Conservation (phyloP, 352 stramenopile species). For the Achlya hypogyna region DNA sequence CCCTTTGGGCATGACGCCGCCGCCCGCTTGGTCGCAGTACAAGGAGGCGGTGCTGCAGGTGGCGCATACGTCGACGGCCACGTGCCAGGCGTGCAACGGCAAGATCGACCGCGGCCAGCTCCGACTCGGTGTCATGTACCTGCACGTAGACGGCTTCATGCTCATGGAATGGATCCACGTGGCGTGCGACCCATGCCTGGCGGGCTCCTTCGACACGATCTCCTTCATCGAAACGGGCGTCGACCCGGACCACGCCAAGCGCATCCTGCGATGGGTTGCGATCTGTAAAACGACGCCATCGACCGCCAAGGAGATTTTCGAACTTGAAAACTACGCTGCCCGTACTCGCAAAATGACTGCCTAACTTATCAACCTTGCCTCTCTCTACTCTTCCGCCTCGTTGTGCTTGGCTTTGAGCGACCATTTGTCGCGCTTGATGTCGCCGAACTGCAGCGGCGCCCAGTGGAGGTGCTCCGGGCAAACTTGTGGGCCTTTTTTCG, state of each 20-base stretch:
- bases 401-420: constrained; percentile 65
- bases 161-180: constrained; percentile 82
- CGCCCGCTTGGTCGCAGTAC: constrained; percentile 55
- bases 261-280: background rate
- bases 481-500: constrained; percentile 64
- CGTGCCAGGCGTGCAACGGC: constrained; percentile 58
- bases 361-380: background rate
- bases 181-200: constrained; percentile 50
- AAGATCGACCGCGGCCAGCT: constrained; percentile 53
- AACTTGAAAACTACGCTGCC: background rate
- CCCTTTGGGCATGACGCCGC: background rate
- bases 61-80: constrained; percentile 62
- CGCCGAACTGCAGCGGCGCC: constrained; percentile 66
- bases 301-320: constrained; percentile 17
- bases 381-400: constrained; percentile 55
- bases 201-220: constrained; percentile 29
- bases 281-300: background rate
- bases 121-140: constrained; percentile 77
- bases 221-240: constrained; percentile 15
- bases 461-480: constrained; percentile 71
- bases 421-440: constrained; percentile 83
- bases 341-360: background rate
- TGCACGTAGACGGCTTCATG: constrained; percentile 81
- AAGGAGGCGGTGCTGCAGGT: constrained; percentile 69
- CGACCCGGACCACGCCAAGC: background rate